Evolutionary conservation across 106 monocot genomes (phyloP), one percentile per base, ranked within the genome.

Genomic region (Dendrobium nobile): DNA sequence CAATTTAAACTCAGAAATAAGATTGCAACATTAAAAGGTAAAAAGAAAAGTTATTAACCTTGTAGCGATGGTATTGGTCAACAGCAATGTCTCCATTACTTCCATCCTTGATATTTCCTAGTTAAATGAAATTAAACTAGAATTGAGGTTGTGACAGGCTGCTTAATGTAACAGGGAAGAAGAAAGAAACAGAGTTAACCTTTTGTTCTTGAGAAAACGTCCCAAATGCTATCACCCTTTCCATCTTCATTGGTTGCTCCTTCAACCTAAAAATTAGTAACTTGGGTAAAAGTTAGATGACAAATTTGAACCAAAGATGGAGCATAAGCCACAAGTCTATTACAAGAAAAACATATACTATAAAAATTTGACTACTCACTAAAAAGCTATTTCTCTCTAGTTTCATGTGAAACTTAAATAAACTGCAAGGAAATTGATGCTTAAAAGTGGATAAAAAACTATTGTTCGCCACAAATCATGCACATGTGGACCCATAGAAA

Each of bases 31-130:
- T 11, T 74, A 51, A 10, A 51, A 48, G 3, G 51, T 78, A 4
- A 51, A 4, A 51, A 47, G 75, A 26, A 22, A 47, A 58, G 67
- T 77, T 31, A 11, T 24, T n/a, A 80, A 96, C 96, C 94, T 92
- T 90, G 77, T 94, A 97, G n/a, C 87, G 94, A 84, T 97, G 89
- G 84, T 94, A 97, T 64, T 97, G 96, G 80, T 94, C 94, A 51
- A 90, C 96, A 41, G 94, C 90, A 79, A 92, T 41, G 9, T 90
- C 88, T 54, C 82, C 94, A 87, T 80, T 94, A 45, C 92, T 94
- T 76, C 92, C 85, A 83, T 92, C 92, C 58, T 78, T 79, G 70
- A 97, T 90, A 79, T 92, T 92, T 76, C 87, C 94, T 94, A 78
- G 67, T 75, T 20, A 24, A 77, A 76, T 24, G 61, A 79, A 9